Evolutionary conservation across 345 rosid genomes (phyloP).

Genomic region (Citrus medica): DNA sequence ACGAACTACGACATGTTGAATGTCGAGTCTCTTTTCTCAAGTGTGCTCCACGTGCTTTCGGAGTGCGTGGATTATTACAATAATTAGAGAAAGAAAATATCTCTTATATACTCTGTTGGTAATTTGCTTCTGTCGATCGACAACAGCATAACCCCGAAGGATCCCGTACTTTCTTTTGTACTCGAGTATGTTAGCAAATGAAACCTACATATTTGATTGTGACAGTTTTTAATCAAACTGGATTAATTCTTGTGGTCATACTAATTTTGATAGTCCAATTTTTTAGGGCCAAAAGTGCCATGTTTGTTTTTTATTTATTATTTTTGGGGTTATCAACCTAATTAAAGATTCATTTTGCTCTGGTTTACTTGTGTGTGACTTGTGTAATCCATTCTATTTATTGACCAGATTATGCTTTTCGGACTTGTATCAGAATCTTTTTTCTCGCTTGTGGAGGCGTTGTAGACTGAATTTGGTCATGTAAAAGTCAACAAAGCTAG

Average conservation of each 20-base stretch:
- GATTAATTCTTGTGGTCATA: neutral
- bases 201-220: neutral
- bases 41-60: neutral
- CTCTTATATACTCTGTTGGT: neutral
- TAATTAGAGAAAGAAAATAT: neutral
- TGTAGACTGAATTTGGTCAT: neutral
- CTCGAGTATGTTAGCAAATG: neutral
- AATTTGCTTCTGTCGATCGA: no score
- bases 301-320: no score
- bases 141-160: neutral
- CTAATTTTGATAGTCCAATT: neutral
- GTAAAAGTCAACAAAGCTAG: no score
- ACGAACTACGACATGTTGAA: no score
- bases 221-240: neutral
- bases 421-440: neutral
- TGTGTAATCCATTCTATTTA: no score
- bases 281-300: no score
- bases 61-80: neutral
- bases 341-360: neutral
- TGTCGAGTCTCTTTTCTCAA: neutral
- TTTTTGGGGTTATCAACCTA: no score
- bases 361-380: neutral
- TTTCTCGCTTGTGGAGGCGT: neutral
- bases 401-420: neutral
- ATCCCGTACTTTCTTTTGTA: constrained; percentile 1